Evolutionary conservation across 495 filamentous ascomycete species (phyloP).

Genomic region (Neurospora terricola): DNA sequence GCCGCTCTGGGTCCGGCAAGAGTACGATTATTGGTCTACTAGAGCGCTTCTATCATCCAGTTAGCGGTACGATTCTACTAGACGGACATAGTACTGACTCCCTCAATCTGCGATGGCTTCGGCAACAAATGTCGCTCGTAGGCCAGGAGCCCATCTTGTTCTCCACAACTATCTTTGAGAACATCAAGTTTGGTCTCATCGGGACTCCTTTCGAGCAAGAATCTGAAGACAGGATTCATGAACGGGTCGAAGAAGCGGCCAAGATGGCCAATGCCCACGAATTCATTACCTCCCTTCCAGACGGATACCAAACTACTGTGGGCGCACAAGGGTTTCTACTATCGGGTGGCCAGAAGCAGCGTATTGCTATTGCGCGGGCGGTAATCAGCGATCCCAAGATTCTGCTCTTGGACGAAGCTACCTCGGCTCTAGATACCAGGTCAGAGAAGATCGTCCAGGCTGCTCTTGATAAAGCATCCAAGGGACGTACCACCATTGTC

Average conservation of each 20-base stretch:
- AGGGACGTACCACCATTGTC: neutral
- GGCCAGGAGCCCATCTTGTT: slow-evolving; percentile 56
- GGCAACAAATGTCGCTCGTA: slow-evolving; percentile 70
- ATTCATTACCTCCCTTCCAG: slow-evolving; percentile 65
- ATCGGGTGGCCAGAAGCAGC: neutral
- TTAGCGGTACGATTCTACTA: slow-evolving; percentile 26
- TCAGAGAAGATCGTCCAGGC: slow-evolving; percentile 85
- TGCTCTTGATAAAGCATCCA: slow-evolving; percentile 69
- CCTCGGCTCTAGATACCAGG: slow-evolving; percentile 79
- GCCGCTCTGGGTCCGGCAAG: slow-evolving; percentile 74
- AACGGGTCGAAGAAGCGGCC: slow-evolving; percentile 67
- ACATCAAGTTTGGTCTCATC: slow-evolving; percentile 73
- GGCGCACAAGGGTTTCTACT: slow-evolving; percentile 74
- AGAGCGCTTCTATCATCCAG: slow-evolving; percentile 81
- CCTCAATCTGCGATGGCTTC: slow-evolving; percentile 69
- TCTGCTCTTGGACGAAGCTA: slow-evolving; percentile 82
- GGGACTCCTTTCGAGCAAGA: slow-evolving; percentile 20
- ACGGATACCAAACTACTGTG: slow-evolving; percentile 81
- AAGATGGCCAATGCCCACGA: slow-evolving; percentile 87
- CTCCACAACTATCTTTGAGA: slow-evolving; percentile 49
- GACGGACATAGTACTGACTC: slow-evolving; percentile 58
- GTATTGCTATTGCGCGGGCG: slow-evolving; percentile 48
- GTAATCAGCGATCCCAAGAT: slow-evolving; percentile 84
- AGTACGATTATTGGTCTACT: slow-evolving; percentile 81
- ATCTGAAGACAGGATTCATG: slow-evolving; percentile 50